Evolutionary conservation across 2,329 filamentous ascomycete genomes (phyloP), one percentile per base, ranked within the genome.

Genomic region (Stemphylium lycopersici): DNA sequence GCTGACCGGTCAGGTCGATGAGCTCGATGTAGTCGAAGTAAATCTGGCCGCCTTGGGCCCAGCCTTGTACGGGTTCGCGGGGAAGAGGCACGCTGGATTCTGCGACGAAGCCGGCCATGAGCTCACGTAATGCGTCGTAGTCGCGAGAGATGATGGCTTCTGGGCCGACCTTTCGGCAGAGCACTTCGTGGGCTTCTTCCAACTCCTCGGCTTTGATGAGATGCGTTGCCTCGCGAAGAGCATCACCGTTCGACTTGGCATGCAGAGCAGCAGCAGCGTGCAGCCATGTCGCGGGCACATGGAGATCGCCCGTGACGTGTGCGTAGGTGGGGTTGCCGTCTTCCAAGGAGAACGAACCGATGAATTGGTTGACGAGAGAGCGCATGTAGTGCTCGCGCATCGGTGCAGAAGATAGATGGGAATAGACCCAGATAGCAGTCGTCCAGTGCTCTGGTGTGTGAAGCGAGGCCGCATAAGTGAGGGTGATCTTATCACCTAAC

Each of bases 221-320:
- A 67, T 88, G 95, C 4, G 81, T 80, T 40, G 81, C 83, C 10
- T 89, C 82, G 4, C 61, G 55, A 7, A 73, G 54, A 70, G 93
- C 86, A 59, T 87, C 85, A 67, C 84, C 85, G 41, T 87, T 85
- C 53, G 87, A 87, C 57, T 90, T 89, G 76, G 91, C 92, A 74
- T 89, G 89, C 12, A 93, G 81, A 11, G 93, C 93, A 70, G 93
- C 90, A 15, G 95, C 91, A 55, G 91, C 86, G 86, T 90, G 96
- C 45, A 98, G 82, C 92, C 93, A 96, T 3, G 83, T 75, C 1
- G 82, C 76, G 0, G 93, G 91, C 37, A 98, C 84, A 59, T 85
- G 84, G 48, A 93, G 84, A 29, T 84, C 85, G 39, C 83, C 78
- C 0, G 83, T 83, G 18, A 95, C 79, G 12, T 83, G 81, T 10